Conservation (phyloP, 257 asterid species). For the Nicotiana tabacum region DNA sequence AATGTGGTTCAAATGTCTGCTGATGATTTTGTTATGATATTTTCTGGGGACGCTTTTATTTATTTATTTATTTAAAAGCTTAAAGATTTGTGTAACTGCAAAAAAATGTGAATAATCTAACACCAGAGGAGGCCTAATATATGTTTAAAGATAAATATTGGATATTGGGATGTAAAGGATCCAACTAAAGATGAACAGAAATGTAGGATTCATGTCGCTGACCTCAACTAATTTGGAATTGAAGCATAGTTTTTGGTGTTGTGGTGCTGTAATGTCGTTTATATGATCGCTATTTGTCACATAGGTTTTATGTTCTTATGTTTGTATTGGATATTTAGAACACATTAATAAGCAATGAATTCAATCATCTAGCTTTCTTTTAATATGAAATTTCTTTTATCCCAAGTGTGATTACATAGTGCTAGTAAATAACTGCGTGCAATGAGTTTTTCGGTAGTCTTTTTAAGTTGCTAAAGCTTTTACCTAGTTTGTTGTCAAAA, state of each 20-base stretch:
- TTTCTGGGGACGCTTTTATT: not conserved
- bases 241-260: not conserved
- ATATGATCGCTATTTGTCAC: not conserved
- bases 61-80: not conserved
- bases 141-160: not conserved
- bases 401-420: not conserved
- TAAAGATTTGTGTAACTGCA: not conserved
- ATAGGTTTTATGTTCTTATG: not conserved
- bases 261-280: not conserved
- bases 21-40: not conserved
- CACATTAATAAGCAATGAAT: not conserved
- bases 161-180: not conserved
- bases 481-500: not conserved
- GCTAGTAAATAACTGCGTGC: not conserved
- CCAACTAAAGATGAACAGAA: not conserved
- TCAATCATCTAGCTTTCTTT: not conserved
- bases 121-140: not conserved
- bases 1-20: slow-evolving; percentile 4
- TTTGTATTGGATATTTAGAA: not conserved
- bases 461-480: not conserved
- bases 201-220: not conserved
- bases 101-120: not conserved
- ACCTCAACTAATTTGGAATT: not conserved
- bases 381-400: not conserved
- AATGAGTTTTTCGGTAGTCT: not conserved